Conservation (phyloP, 2,329 filamentous ascomycete genomes). For the Ciborinia camelliae region DNA sequence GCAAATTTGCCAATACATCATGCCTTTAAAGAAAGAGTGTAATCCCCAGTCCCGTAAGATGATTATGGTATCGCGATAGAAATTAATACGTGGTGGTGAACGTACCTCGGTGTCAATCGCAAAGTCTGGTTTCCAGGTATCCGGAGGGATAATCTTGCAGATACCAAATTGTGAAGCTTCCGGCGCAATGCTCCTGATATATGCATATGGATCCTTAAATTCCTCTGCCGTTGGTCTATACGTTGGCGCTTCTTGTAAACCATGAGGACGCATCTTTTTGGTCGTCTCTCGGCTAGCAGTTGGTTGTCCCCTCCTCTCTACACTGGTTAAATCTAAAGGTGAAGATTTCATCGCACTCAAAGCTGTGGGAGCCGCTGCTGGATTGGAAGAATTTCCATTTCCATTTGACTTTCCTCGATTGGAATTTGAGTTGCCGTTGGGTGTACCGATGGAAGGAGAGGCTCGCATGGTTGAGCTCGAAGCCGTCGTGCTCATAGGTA, state of each 20-base stretch:
- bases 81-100: conserved; percentile 3
- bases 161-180: conserved; percentile 87
- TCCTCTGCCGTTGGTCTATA: conserved; percentile 89
- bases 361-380: conserved; percentile 34
- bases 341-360: conserved; percentile 39
- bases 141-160: conserved; percentile 92
- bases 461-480: conserved; percentile 30
- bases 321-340: conserved; percentile 79
- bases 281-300: conserved; percentile 70
- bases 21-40: background rate
- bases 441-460: conserved; percentile 34
- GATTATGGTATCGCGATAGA: background rate
- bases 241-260: conserved; percentile 83
- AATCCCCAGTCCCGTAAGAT: background rate
- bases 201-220: conserved; percentile 90
- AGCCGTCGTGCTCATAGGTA: conserved; percentile 31
- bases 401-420: conserved; percentile 32
- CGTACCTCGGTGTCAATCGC: conserved; percentile 93
- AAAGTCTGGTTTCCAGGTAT: conserved; percentile 90
- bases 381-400: conserved; percentile 36
- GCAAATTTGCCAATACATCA: background rate
- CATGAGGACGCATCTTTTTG: conserved; percentile 79
- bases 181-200: conserved; percentile 85
- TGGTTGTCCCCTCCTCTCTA: conserved; percentile 85
- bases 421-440: conserved; percentile 28